phyloP scores from a whole-genome alignment of 495 filamentous ascomycete genomes.

The Alectoria sarmentosa region DNA sequence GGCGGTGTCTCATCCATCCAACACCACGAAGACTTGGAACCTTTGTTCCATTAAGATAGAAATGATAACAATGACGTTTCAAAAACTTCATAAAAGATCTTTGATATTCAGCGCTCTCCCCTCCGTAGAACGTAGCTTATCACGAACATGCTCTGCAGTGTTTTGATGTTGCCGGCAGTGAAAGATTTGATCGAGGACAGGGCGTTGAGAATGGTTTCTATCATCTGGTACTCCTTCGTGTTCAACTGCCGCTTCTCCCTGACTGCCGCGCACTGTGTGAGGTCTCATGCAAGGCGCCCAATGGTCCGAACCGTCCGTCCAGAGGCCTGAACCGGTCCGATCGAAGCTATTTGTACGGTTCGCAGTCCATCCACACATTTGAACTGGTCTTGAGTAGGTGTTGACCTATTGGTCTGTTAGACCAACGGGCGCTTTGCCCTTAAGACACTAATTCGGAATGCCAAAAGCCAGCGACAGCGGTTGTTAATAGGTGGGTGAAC shows the following conservation, averaged over 20 bases:
- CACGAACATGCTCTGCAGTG: not conserved
- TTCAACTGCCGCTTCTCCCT: not conserved
- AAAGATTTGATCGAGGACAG: not conserved
- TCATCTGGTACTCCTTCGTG: slow-evolving; percentile 1
- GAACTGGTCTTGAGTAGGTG: no score
- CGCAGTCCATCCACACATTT: no score
- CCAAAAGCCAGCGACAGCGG: not conserved
- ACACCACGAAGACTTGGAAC: not conserved
- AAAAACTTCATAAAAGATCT: slow-evolving; percentile 7
- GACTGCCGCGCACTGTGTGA: not conserved
- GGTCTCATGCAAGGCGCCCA: no score
- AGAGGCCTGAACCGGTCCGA: no score
- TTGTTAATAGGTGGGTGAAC: not conserved
- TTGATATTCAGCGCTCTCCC: not conserved
- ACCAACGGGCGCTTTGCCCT: no score
- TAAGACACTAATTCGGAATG: no score
- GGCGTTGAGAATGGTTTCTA: slow-evolving; percentile 14
- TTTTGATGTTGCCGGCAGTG: not conserved
- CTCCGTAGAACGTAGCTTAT: slow-evolving; percentile 1
- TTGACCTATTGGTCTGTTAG: no score
- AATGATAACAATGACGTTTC: not conserved
- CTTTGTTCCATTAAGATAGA: not conserved
- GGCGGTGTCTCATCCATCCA: not conserved
- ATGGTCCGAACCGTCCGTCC: no score
- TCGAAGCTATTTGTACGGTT: no score